Evolutionary conservation across 371 early-diverging fungal species (phyloP).

Genomic region (Mucor irregularis): DNA sequence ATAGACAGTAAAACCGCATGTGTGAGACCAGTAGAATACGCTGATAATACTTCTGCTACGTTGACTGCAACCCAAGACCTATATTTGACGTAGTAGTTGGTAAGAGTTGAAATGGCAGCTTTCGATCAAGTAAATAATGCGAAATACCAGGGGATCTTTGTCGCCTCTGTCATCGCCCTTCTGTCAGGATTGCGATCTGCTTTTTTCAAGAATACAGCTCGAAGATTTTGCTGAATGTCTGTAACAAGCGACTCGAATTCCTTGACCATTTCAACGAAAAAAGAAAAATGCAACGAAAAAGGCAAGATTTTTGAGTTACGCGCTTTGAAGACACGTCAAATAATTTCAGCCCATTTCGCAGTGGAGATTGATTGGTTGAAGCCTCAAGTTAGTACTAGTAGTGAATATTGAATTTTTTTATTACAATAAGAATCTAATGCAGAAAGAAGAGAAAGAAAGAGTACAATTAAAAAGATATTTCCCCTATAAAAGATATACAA

Average conservation of each 20-base stretch:
- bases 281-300: not conserved
- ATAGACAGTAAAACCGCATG: conserved; percentile 15
- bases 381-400: too few relatives aligned
- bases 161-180: not conserved
- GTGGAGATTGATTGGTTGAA: too few relatives aligned
- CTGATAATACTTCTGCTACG: conserved; percentile 13
- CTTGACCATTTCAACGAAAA: conserved; percentile 9
- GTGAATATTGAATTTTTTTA: too few relatives aligned
- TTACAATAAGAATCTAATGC: too few relatives aligned
- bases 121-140: not conserved
- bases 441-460: too few relatives aligned
- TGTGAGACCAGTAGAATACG: conserved; percentile 30
- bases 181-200: conserved; percentile 15
- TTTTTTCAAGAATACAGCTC: conserved; percentile 17
- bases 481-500: too few relatives aligned
- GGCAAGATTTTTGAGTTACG: too few relatives aligned
- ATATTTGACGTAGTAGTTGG: too few relatives aligned
- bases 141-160: conserved; percentile 26
- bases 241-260: conserved; percentile 16
- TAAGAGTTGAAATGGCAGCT: not conserved
- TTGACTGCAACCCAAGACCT: conserved; percentile 33
- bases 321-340: too few relatives aligned
- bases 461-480: too few relatives aligned
- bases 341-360: too few relatives aligned
- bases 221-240: conserved; percentile 13